phyloP scores from a whole-genome alignment of 345 rosid genomes.

The Gossypium turneri region DNA sequence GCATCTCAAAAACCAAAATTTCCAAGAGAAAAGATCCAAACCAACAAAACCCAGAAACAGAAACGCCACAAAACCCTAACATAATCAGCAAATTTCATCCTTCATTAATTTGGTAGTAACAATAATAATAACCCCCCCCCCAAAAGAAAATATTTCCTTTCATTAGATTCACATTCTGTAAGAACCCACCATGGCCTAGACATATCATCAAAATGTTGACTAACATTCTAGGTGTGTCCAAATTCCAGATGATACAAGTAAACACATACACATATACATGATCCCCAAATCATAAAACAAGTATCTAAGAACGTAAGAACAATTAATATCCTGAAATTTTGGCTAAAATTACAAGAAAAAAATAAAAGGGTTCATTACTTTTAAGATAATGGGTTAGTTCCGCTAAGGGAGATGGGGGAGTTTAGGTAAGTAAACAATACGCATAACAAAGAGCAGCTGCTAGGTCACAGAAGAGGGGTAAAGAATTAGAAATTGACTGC shows the following conservation, averaged over 20 bases:
- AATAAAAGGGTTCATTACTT: neutral
- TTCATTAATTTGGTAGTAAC: neutral
- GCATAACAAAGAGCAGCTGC: slow-evolving; percentile 5
- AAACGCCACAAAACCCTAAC: slow-evolving; percentile 5
- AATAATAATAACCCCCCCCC: neutral
- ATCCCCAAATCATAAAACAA: neutral
- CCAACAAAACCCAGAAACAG: slow-evolving; percentile 8
- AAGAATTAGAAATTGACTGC: slow-evolving; percentile 14
- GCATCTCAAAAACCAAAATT: slow-evolving; percentile 8
- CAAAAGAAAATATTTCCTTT: neutral
- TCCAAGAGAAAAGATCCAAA: neutral
- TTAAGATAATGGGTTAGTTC: neutral
- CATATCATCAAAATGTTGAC: slow-evolving; percentile 8
- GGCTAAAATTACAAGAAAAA: neutral
- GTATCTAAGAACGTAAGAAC: neutral
- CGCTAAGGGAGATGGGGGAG: neutral
- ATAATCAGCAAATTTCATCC: neutral
- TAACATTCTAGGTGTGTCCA: slow-evolving; percentile 13
- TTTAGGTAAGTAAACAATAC: neutral
- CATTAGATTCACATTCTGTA: neutral
- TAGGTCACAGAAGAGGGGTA: slow-evolving; percentile 5
- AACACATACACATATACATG: neutral
- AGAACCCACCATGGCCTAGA: neutral
- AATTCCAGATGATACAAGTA: slow-evolving; percentile 11
- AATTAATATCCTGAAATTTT: neutral